phyloP scores from a whole-genome alignment of 1,284 basidiomycete species.

The Tilletia walkeri region DNA sequence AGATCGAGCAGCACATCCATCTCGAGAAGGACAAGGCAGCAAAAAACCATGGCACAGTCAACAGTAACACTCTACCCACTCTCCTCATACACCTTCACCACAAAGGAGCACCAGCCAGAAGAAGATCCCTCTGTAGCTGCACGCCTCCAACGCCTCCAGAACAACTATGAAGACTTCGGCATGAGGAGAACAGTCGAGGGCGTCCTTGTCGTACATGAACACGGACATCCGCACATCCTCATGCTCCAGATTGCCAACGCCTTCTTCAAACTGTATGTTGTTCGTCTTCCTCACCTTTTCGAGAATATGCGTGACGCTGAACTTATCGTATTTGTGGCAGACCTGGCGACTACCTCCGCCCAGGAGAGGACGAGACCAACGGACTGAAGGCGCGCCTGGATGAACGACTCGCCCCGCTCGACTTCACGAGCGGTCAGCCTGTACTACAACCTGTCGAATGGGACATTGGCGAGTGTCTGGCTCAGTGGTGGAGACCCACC shows the following conservation, averaged over 20 bases:
- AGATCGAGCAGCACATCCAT: background rate
- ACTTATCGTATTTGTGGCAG: slow-evolving; percentile 57
- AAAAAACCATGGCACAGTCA: slow-evolving; percentile 1
- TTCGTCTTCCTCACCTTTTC: background rate
- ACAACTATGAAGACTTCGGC: slow-evolving; percentile 91
- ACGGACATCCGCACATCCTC: slow-evolving; percentile 70
- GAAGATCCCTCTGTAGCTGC: slow-evolving; percentile 87
- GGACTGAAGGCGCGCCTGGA: slow-evolving; percentile 84
- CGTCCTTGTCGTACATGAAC: slow-evolving; percentile 84
- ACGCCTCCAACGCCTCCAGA: slow-evolving; percentile 62
- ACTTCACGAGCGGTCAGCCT: slow-evolving; percentile 33
- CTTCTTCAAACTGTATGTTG: slow-evolving; percentile 88
- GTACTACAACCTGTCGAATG: slow-evolving; percentile 74
- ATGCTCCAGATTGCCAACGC: slow-evolving; percentile 98
- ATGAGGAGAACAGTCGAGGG: slow-evolving; percentile 93
- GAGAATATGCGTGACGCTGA: too few relatives aligned
- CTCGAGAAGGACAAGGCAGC: background rate
- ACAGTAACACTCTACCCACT: slow-evolving; percentile 65
- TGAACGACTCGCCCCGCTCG: slow-evolving; percentile 62
- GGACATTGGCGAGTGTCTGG: slow-evolving; percentile 90
- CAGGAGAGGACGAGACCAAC: slow-evolving; percentile 85
- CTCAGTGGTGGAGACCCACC: slow-evolving; percentile 95
- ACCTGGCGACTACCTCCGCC: slow-evolving; percentile 96
- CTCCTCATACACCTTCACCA: slow-evolving; percentile 87
- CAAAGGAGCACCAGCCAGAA: slow-evolving; percentile 90